phyloP scores from a whole-genome alignment of 2,329 filamentous ascomycete species.

The Xylaria sp. region DNA sequence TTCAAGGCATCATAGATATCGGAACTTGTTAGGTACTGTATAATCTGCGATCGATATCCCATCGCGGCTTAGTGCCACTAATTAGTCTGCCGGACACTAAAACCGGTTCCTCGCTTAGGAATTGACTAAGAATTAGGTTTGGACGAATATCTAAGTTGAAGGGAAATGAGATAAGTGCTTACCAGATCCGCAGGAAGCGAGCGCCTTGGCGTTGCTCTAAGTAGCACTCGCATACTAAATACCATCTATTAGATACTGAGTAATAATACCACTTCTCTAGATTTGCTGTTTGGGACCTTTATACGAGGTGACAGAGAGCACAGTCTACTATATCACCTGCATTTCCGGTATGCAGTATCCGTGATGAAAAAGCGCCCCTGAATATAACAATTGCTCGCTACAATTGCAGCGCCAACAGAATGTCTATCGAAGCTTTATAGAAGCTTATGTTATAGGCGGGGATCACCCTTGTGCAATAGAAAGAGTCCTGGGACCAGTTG shows the following conservation, averaged over 20 bases:
- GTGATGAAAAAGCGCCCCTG: neutral
- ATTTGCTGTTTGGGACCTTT: neutral
- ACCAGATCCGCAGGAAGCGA: constrained; percentile 12
- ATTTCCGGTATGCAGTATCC: neutral
- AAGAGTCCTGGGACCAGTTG: constrained; percentile 14
- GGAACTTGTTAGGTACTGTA: neutral
- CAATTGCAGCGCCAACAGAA: constrained; percentile 12
- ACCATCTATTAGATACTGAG: neutral
- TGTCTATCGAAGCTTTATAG: constrained; percentile 24
- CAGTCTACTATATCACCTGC: neutral
- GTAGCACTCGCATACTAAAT: neutral
- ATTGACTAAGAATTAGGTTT: neutral
- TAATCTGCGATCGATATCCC: neutral
- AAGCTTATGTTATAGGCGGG: constrained; percentile 32
- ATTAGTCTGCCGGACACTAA: neutral
- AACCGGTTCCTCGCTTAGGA: neutral
- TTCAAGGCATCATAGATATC: neutral
- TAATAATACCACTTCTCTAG: neutral
- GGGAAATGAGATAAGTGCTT: constrained; percentile 23
- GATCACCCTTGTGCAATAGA: constrained; percentile 1
- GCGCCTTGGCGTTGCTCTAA: constrained; percentile 21
- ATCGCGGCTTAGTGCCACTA: neutral
- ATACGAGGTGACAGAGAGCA: neutral
- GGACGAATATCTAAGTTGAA: neutral
- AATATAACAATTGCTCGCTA: neutral